Evolutionary conservation across 1,284 basidiomycete genomes (phyloP).

Genomic region (Flammula alnicola): DNA sequence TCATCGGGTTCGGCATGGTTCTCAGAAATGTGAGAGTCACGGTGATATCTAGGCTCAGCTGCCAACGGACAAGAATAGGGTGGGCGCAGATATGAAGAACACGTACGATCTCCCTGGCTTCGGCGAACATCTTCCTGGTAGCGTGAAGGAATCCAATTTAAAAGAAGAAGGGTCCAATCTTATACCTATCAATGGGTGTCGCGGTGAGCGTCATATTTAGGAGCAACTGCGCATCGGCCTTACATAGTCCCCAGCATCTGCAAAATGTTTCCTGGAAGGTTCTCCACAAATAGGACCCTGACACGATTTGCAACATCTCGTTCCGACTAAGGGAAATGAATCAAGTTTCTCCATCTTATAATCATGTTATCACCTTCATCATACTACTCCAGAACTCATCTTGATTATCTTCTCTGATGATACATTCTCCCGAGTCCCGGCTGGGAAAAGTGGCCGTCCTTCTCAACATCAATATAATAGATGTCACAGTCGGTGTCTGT

Average conservation of each 20-base stretch:
- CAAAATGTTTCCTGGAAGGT: conserved; percentile 47
- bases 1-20: conserved; percentile 30
- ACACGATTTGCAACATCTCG: conserved; percentile 34
- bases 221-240: conserved; percentile 3
- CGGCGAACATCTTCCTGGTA: conserved; percentile 42
- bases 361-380: conserved; percentile 21
- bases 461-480: conserved; percentile 39
- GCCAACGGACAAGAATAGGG: background rate
- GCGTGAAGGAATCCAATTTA: conserved; percentile 51
- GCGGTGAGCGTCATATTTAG: conserved; percentile 33
- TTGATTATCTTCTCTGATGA: conserved; percentile 20
- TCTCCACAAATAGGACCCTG: conserved; percentile 49
- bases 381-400: conserved; percentile 37
- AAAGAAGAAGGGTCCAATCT: conserved; percentile 53
- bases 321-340: conserved; percentile 10
- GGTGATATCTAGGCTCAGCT: conserved; percentile 12
- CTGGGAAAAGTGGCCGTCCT: conserved; percentile 33
- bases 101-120: conserved; percentile 43
- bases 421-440: conserved; percentile 10
- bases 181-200: conserved; percentile 36
- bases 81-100: background rate
- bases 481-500: conserved; percentile 31
- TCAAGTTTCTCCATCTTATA: background rate
- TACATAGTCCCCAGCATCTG: conserved; percentile 55
- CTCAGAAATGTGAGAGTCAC: conserved; percentile 39